Evolutionary conservation across 2,329 filamentous ascomycete species (phyloP).

Genomic region (Penicillium palitans): DNA sequence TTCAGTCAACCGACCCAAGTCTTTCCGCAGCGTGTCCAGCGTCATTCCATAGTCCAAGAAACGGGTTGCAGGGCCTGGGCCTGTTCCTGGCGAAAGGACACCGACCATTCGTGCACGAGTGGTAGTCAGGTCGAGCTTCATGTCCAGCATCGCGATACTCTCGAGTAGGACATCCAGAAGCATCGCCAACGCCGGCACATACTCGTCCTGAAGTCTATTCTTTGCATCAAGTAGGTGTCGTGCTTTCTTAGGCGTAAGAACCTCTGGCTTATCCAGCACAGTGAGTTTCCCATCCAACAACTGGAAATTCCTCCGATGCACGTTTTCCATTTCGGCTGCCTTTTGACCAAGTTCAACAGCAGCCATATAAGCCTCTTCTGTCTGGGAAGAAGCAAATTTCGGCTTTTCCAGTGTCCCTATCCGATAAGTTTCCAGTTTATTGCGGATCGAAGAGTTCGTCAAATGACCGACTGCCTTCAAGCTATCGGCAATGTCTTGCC

Average conservation of each 20-base stretch:
- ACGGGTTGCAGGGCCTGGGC: neutral
- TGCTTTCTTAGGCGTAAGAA: neutral
- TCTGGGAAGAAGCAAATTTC: neutral
- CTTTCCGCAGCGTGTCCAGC: neutral
- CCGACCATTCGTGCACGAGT: neutral
- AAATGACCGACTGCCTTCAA: neutral
- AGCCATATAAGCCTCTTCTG: neutral
- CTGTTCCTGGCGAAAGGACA: neutral
- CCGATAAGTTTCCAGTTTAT: neutral
- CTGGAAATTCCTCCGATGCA: neutral
- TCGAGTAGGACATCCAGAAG: neutral
- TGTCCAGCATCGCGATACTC: neutral
- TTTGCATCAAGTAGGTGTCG: neutral
- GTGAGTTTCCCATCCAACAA: neutral
- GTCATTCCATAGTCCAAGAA: neutral
- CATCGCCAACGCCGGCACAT: neutral
- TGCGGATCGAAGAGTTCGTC: neutral
- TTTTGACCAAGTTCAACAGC: neutral
- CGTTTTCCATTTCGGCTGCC: neutral
- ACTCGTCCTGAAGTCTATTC: neutral
- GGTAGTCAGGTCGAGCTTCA: neutral
- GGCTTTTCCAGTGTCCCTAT: neutral
- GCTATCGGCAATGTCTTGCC: neutral
- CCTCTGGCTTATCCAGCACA: neutral
- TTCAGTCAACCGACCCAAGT: neutral